Percentiles rank a stretch among this genome's conserved stretches.
Conservation (phyloP, 2,329 filamentous ascomycete species). For the Xylaria hypoxylon region DNA sequence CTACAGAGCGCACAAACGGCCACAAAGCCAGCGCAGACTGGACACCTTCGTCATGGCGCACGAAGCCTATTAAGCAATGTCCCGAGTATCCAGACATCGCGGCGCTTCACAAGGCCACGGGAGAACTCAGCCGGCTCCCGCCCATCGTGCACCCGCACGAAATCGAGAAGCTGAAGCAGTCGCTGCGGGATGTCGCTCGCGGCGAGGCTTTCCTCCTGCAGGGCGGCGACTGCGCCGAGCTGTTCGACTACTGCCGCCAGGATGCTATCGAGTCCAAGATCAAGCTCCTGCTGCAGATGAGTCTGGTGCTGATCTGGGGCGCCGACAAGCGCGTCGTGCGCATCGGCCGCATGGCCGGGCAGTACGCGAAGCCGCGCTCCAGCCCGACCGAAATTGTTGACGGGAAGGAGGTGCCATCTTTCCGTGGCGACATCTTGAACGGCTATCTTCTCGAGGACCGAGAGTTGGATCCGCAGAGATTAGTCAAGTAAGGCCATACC, state of each 20-base stretch:
- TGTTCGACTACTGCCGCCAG: slow-evolving; percentile 96
- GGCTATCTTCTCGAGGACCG: slow-evolving; percentile 82
- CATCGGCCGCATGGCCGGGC: slow-evolving; percentile 95
- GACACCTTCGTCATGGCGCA: slow-evolving; percentile 77
- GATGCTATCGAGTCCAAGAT: slow-evolving; percentile 94
- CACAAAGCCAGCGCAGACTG: slow-evolving; percentile 53
- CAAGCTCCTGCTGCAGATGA: slow-evolving; percentile 97
- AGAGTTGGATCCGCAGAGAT: slow-evolving; percentile 81
- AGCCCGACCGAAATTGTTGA: slow-evolving; percentile 86
- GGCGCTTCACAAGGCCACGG: slow-evolving; percentile 69
- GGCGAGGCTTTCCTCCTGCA: slow-evolving; percentile 95
- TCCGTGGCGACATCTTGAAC: slow-evolving; percentile 95
- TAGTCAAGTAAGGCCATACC: slow-evolving; percentile 70
- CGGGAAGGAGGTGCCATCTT: slow-evolving; percentile 85
- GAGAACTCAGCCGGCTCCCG: slow-evolving; percentile 75
- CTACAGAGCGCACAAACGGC: slow-evolving; percentile 33
- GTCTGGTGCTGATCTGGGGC: slow-evolving; percentile 92
- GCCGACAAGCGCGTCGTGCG: slow-evolving; percentile 84
- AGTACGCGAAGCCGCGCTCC: slow-evolving; percentile 95
- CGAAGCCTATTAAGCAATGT: slow-evolving; percentile 82
- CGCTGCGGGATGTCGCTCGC: slow-evolving; percentile 84
- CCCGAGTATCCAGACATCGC: slow-evolving; percentile 74
- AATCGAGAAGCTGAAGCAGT: slow-evolving; percentile 82
- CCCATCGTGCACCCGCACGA: slow-evolving; percentile 84
- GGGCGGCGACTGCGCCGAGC: slow-evolving; percentile 95